Evolutionary conservation across 306 rosid species (phyloP).

Genomic region (Canavalia gladiata): DNA sequence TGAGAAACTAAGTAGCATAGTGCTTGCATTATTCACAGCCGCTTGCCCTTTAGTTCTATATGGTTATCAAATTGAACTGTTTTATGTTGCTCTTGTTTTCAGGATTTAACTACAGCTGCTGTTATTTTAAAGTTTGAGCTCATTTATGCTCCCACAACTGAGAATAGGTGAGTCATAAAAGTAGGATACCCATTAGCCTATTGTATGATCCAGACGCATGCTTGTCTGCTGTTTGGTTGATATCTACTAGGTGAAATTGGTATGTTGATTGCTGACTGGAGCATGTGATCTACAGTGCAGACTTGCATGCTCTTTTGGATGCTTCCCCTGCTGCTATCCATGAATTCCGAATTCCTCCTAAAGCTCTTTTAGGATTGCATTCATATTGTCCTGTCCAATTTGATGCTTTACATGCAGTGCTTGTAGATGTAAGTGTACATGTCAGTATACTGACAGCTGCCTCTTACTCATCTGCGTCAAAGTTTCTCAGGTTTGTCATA

Average conservation of each 20-base stretch:
- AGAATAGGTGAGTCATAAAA: constrained; percentile 66
- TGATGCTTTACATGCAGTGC: constrained; percentile 86
- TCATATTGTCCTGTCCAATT: constrained; percentile 89
- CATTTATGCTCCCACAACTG: constrained; percentile 71
- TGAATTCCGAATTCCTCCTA: constrained; percentile 89
- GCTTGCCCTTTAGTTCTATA: constrained; percentile 20
- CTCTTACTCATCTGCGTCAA: constrained; percentile 49
- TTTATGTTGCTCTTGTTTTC: constrained; percentile 51
- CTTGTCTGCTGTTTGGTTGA: constrained; percentile 35
- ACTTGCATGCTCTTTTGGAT: constrained; percentile 67
- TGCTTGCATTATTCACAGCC: neutral
- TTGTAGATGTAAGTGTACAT: constrained; percentile 82
- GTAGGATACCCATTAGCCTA: constrained; percentile 33
- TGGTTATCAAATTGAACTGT: constrained; percentile 17
- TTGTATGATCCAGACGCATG: constrained; percentile 24
- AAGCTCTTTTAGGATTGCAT: constrained; percentile 88
- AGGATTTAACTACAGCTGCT: constrained; percentile 76
- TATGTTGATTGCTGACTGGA: constrained; percentile 48
- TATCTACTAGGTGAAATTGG: constrained; percentile 46
- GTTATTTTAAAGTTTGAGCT: constrained; percentile 95
- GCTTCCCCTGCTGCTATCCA: constrained; percentile 76
- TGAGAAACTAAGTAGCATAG: constrained; percentile 10
- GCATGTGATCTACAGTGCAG: constrained; percentile 59
- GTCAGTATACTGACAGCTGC: constrained; percentile 70
- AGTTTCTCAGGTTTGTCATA: constrained; percentile 76